Conservation (phyloP, 495 filamentous ascomycete genomes). For the Choiromyces venosus region DNA sequence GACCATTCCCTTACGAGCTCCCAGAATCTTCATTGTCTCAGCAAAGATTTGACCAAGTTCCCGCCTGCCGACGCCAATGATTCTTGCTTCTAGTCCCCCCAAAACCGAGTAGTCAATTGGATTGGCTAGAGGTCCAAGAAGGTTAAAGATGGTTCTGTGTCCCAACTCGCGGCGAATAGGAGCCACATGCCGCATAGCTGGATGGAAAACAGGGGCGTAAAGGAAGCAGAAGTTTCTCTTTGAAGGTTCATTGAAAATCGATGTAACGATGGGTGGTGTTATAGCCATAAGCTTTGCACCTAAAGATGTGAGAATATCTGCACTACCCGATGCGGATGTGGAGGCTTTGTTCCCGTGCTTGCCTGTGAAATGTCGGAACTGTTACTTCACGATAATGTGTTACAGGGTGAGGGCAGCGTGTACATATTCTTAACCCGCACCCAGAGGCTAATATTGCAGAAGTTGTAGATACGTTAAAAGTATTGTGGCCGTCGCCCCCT, state of each 20-base stretch:
- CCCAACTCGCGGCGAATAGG: constrained; percentile 76
- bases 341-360: constrained; percentile 98
- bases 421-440: constrained; percentile 88
- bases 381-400: constrained; percentile 66
- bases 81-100: constrained; percentile 71
- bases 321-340: constrained; percentile 86
- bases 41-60: constrained; percentile 81
- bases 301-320: constrained; percentile 76
- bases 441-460: constrained; percentile 87
- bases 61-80: constrained; percentile 84
- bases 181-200: constrained; percentile 81
- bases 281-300: constrained; percentile 69
- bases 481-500: constrained; percentile 91
- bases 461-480: constrained; percentile 95
- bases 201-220: constrained; percentile 94
- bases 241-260: constrained; percentile 49
- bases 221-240: constrained; percentile 88
- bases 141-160: constrained; percentile 92
- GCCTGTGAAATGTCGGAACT: constrained; percentile 56
- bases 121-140: constrained; percentile 87
- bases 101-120: constrained; percentile 59
- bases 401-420: constrained; percentile 77
- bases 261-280: constrained; percentile 59
- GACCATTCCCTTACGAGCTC: constrained; percentile 75
- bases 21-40: constrained; percentile 71